Evolutionary conservation across 2,329 filamentous ascomycete genomes (phyloP).

Genomic region (Ceratocystis variospora): DNA sequence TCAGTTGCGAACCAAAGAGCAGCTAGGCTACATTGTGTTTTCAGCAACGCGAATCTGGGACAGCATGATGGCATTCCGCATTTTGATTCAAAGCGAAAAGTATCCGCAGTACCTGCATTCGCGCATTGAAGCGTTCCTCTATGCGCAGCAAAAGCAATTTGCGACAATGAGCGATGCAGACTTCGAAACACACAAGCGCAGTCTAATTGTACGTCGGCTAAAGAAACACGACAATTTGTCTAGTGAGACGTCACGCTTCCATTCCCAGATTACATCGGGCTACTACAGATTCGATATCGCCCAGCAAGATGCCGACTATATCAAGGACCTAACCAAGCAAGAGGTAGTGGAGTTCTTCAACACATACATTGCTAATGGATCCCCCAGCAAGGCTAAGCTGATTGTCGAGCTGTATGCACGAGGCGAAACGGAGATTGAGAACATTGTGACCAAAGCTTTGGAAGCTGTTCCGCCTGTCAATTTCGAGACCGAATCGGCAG

Average conservation of each 20-base stretch:
- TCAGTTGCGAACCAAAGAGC: constrained; percentile 88
- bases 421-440: constrained; percentile 29
- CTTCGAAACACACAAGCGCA: constrained; percentile 84
- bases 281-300: constrained; percentile 79
- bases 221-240: constrained; percentile 88
- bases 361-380: constrained; percentile 60
- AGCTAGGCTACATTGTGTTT: constrained; percentile 93
- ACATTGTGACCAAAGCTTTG: constrained; percentile 11
- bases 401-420: constrained; percentile 74
- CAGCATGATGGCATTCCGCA: constrained; percentile 73
- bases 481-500: constrained; percentile 20
- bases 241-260: constrained; percentile 72
- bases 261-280: constrained; percentile 61
- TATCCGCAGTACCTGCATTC: constrained; percentile 70
- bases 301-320: constrained; percentile 59
- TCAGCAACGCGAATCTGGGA: constrained; percentile 57
- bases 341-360: constrained; percentile 72
- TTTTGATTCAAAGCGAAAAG: constrained; percentile 88
- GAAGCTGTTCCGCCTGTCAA: not conserved
- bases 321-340: constrained; percentile 61
- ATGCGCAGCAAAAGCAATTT: constrained; percentile 50
- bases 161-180: constrained; percentile 65
- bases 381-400: constrained; percentile 62
- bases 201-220: constrained; percentile 69
- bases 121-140: constrained; percentile 75